phyloP scores from a whole-genome alignment of 768 basidiomycete species.

The Boletus insuetus region DNA sequence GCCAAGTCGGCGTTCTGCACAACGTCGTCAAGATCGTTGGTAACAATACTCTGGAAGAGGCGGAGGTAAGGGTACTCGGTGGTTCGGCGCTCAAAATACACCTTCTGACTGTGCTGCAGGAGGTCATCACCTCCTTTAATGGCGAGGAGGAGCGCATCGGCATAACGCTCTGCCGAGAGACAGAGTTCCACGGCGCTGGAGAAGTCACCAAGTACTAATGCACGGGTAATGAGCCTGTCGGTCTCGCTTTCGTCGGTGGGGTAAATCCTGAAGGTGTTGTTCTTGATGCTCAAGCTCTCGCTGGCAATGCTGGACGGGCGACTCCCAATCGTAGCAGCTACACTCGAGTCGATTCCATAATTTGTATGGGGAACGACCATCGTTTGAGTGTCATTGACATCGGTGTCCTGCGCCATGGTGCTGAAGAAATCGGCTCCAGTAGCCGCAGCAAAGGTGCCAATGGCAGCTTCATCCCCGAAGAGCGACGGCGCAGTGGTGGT shows the following conservation, averaged over 20 bases:
- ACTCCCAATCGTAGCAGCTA: constrained; percentile 94
- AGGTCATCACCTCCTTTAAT: constrained; percentile 89
- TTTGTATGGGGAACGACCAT: constrained; percentile 76
- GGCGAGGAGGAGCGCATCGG: constrained; percentile 92
- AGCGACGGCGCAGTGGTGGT: constrained; percentile 85
- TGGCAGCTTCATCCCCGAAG: constrained; percentile 73
- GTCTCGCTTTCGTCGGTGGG: constrained; percentile 83
- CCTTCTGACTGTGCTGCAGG: constrained; percentile 82
- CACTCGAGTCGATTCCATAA: constrained; percentile 81
- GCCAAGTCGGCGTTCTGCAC: constrained; percentile 93
- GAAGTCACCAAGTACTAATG: constrained; percentile 95
- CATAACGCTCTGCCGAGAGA: constrained; percentile 83
- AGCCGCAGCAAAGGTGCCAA: constrained; percentile 55
- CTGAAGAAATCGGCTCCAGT: constrained; percentile 85
- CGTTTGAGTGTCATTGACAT: constrained; percentile 28
- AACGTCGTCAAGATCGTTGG: constrained; percentile 87
- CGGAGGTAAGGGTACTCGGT: constrained; percentile 81
- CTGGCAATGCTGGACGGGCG: constrained; percentile 76
- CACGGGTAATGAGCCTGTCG: constrained; percentile 86
- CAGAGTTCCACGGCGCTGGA: constrained; percentile 88
- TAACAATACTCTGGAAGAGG: constrained; percentile 91
- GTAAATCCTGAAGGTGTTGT: constrained; percentile 87
- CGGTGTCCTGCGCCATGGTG: constrained; percentile 56
- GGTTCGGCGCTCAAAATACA: constrained; percentile 86
- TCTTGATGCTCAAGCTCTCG: constrained; percentile 49